Evolutionary conservation across 345 rosid genomes (phyloP), one percentile per base, ranked within the genome.

Genomic region (Corchorus olitorius): DNA sequence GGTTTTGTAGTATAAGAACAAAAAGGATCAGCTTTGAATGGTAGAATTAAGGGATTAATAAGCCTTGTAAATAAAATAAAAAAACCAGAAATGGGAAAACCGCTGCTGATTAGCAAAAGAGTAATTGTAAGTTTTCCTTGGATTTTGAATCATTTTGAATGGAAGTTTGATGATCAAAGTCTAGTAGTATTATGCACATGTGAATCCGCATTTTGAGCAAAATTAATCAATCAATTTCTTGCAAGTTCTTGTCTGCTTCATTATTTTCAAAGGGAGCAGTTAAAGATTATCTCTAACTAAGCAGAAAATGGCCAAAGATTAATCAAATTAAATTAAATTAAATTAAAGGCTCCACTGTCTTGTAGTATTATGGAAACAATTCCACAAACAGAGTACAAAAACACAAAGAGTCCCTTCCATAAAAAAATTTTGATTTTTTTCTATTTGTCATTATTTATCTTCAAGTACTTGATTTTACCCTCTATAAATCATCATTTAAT

Each of bases 191-290:
- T 61, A 50, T 76, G 88, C 85, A 79, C 89, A 81, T 89, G 90
- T 74, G 84, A 85, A 74, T 85, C 93, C 90, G 87, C 77, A 79
- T 81, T 80, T 85, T 76, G 62, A 77, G 90, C 88, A 79, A 80
- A 77, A 76, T 49, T 72, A 78, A 82, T 61, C 75, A 75, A 62
- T 54, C 71, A 64, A 65, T 62, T 65, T 58, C 79, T 77, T 53
- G 79, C 0, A 63, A 74, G 37, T 58, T 80, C 70, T 88, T 89
- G 89, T 86, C 85, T 83, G 83, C 70, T 85, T 89, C 85, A 82
- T 76, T 72, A 65, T 83, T 86, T 86, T 89, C 93, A 88, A 90
- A 83, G 82, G 94, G 86, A 82, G 90, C 79, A 79, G 92, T 88
- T 90, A 79, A 63, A 80, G 78, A 52, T 81, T 27, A 74, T 77